Evolutionary conservation across 2,329 filamentous ascomycete species (phyloP), one percentile per base, ranked within the genome.

Genomic region (Fusarium sambucinum): DNA sequence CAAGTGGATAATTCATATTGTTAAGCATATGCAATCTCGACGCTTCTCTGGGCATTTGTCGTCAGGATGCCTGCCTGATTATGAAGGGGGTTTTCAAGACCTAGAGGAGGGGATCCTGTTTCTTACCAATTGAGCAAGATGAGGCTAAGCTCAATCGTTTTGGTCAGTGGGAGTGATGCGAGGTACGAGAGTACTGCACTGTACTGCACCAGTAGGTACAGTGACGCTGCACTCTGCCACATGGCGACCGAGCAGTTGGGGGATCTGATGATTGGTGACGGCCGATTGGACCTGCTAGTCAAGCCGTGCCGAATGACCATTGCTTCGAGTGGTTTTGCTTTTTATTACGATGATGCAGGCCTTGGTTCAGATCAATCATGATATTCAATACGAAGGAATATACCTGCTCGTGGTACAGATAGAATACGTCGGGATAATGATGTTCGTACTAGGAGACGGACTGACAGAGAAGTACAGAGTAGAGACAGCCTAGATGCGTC

Each of bases 1-100:
- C 37, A 60, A 27, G 55, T 66, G 68, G 64, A 70, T 73, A 73
- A 63, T 71, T 71, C 65, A 73, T 65, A 70, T 73, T 74, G 67
- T 73, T 71, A 68, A 73, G 67, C 65, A 69, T 52, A 44, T 46
- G 42, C 55, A 68, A 63, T 62, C 62, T 69, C 58, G 50, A 63
- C 52, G 66, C 17, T 66, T 63, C 48, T 64, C 40, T 40, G 29
- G 47, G 47, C 37, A 27, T 61, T 63, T 41, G 50, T 66, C 48
- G 53, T 50, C 37, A 27, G 52, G 7, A 40, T 56, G 33, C 32
- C 61, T 70, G 41, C 54, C 62, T 55, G 57, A 46, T 54, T 55
- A 62, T 54, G 56, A 53, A 58, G 25, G 42, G 23, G 17, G 59
- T 44, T 29, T 23, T 19, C 32, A 23, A 35, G 21, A 10, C 42